A percentile compares a stretch with the other conserved stretches of the same genome.
Conservation (phyloP, 371 early-diverging fungal species). For the Haplosporangium sp. region DNA sequence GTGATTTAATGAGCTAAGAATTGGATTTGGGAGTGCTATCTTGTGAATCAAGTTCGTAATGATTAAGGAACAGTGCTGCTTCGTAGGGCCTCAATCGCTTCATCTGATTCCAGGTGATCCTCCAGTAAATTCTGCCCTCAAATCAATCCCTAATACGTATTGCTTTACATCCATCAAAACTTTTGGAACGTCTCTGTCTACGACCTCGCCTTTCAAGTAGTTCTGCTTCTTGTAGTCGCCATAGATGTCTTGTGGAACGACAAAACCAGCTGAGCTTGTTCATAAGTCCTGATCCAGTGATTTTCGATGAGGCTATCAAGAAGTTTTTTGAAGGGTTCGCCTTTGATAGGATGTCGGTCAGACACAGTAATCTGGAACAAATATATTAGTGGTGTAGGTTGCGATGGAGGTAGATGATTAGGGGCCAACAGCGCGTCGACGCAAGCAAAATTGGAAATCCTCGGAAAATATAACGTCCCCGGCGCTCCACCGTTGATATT, state of each 20-base stretch:
- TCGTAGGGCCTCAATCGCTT: too few species aligned
- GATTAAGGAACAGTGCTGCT: too few species aligned
- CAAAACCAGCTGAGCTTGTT: conserved; percentile 1
- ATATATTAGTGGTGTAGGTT: too few species aligned
- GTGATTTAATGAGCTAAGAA: too few species aligned
- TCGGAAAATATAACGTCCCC: neutral
- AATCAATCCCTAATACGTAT: conserved; percentile 2
- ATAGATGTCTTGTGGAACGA: neutral
- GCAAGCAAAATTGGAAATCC: neutral
- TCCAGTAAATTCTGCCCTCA: neutral
- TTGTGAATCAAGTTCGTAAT: too few species aligned
- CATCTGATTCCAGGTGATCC: neutral
- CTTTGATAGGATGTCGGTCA: neutral
- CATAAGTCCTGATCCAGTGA: neutral
- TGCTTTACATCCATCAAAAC: neutral
- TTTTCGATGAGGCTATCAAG: neutral
- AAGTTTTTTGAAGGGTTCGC: neutral
- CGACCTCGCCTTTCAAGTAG: neutral
- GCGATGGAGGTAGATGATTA: neutral
- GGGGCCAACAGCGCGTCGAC: conserved; percentile 2
- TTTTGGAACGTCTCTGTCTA: neutral
- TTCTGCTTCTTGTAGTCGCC: neutral
- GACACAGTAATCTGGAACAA: neutral
- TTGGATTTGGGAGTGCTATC: too few species aligned
- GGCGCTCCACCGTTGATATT: conserved; percentile 1